phyloP scores from a whole-genome alignment of 306 rosid genomes.

The Prunus padus region DNA sequence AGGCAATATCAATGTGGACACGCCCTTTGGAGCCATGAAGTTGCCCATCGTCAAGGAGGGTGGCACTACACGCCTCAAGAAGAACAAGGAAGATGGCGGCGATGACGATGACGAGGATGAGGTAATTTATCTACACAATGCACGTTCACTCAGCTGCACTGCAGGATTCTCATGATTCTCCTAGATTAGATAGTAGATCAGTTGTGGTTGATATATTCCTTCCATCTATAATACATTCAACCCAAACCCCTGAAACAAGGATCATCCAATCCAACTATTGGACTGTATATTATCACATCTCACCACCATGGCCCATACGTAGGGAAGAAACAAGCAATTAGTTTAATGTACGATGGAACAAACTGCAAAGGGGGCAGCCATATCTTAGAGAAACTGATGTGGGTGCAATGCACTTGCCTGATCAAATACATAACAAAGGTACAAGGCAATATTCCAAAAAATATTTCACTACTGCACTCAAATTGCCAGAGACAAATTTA shows the following conservation, averaged over 20 bases:
- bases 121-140: constrained; percentile 35
- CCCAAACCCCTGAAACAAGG: neutral
- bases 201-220: neutral
- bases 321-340: neutral
- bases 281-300: neutral
- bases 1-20: constrained; percentile 77
- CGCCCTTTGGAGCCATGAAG: constrained; percentile 92
- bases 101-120: constrained; percentile 54
- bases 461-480: neutral
- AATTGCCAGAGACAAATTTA: neutral
- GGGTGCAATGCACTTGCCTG: constrained; percentile 1
- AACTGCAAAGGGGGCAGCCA: neutral
- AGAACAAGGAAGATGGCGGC: constrained; percentile 66
- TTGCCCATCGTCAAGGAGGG: constrained; percentile 88
- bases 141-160: neutral
- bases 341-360: neutral
- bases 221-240: neutral
- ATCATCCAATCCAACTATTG: neutral
- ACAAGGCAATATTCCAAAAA: neutral
- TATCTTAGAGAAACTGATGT: neutral
- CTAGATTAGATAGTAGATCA: neutral
- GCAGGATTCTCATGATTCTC: neutral
- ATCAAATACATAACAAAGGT: neutral
- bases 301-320: neutral
- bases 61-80: constrained; percentile 88